Evolutionary conservation across 2,329 filamentous ascomycete genomes (phyloP).

Genomic region (Alternaria infectoria): DNA sequence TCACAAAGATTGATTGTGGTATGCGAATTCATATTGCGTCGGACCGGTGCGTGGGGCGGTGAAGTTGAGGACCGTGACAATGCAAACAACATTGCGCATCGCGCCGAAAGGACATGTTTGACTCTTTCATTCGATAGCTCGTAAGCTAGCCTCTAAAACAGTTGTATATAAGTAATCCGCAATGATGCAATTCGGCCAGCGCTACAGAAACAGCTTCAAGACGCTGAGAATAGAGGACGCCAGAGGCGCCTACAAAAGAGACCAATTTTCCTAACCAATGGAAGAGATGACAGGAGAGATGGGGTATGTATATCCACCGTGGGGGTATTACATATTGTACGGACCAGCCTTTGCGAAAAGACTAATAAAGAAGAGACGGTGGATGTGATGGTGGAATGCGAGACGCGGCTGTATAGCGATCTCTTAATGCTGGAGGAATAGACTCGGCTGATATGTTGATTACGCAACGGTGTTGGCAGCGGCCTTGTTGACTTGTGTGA

Average conservation of each 20-base stretch:
- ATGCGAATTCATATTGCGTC: background rate
- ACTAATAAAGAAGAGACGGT: conserved; percentile 13
- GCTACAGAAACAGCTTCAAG: conserved; percentile 2
- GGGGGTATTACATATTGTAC: conserved; percentile 23
- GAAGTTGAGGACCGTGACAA: background rate
- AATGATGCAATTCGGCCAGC: conserved; percentile 8
- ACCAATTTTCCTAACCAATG: conserved; percentile 10
- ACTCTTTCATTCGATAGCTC: conserved; percentile 6
- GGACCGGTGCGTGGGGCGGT: background rate
- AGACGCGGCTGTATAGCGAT: background rate
- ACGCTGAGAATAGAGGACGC: conserved; percentile 14
- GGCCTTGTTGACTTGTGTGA: conserved; percentile 36
- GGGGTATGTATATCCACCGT: conserved; percentile 19
- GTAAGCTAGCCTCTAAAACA: conserved; percentile 6
- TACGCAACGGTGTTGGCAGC: conserved; percentile 14
- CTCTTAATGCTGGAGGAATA: background rate
- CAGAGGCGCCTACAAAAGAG: conserved; percentile 4
- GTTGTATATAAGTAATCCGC: background rate
- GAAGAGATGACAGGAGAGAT: conserved; percentile 8
- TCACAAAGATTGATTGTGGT: conserved; percentile 2
- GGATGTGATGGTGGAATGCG: conserved; percentile 1
- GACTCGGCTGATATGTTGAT: background rate
- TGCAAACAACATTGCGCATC: background rate
- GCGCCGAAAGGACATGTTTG: background rate
- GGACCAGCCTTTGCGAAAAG: conserved; percentile 19